Base-by-base conservation (phyloP, 768 basidiomycete genomes). In the Lactarius psammicola region DNA sequence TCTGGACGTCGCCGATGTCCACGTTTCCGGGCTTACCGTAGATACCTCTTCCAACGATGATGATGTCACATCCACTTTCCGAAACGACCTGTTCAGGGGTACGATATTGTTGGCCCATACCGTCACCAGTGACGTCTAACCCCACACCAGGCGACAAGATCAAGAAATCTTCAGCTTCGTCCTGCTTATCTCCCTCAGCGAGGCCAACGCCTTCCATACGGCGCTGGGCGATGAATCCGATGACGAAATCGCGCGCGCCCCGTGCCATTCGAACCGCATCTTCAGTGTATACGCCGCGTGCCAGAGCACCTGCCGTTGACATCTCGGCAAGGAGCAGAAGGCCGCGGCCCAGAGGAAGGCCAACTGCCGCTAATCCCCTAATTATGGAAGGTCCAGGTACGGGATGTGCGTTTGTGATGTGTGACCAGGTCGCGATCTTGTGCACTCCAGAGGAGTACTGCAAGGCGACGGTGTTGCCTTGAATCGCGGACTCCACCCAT, bases 381-480 rank as follows among this genome's bases (percentile, higher is more conserved):
- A 99, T 84, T 69, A 98, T 87, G 17, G 94, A 94, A 3, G 95
- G 94, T n/a, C 97, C 97, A 2, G 97, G 95, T 40, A 98, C 87
- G 11, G 90, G 86, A 76, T 98, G 97, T 2, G 97, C 97, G 75
- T 99, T 98, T 59, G 95, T 98, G 72, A 99, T 86, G 72, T 99
- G 94, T 13, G 97, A 85, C 97, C 97, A 99, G 56, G 83, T 87
- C 36, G 96, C 89, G 73, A 98, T 98, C 73, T 88, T 91, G 80
- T 98, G 90, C 17, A 95, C 83, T 23, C 97, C 97, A 46, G 88
- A 85, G 1, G 93, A 90, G 78, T 99, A 99, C 75, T 99, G 97
- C 28, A 98, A 80, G 9, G 88, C 86, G 65, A 98, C 97, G 9
- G 97, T 98, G 78, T 98, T 98, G 53, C 97, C 97, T 99, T 71